A percentile compares a stretch with the other conserved stretches of the same genome.
phyloP scores from a whole-genome alignment of 805 yeast genomes.

The Scheffersomyces amazonensis region DNA sequence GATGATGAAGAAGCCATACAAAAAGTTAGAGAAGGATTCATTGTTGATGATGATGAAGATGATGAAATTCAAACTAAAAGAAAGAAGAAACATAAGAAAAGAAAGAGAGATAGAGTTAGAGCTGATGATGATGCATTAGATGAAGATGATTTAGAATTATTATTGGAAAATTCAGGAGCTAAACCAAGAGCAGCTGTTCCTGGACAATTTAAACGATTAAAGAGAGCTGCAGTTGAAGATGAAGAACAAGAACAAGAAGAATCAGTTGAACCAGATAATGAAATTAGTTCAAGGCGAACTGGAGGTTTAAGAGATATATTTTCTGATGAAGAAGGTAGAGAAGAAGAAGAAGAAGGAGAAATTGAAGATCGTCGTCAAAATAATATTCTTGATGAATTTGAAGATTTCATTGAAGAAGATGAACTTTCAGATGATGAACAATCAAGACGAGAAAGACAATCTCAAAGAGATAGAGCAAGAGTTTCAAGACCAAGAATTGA shows the following conservation, averaged over 20 bases:
- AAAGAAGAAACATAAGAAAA: conserved; percentile 37
- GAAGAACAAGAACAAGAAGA: conserved; percentile 28
- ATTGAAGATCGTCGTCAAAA: conserved; percentile 22
- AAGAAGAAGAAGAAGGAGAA: conserved; percentile 30
- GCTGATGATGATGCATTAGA: conserved; percentile 69
- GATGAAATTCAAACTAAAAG: conserved; percentile 35
- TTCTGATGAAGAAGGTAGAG: conserved; percentile 35
- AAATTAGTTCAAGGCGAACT: conserved; percentile 6
- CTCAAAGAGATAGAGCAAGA: conserved; percentile 30
- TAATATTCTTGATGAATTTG: conserved; percentile 74
- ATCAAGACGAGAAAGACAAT: conserved; percentile 29
- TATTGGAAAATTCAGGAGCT: conserved; percentile 89
- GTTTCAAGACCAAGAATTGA: conserved; percentile 45
- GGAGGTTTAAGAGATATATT: conserved; percentile 70
- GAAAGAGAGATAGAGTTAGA: conserved; percentile 28
- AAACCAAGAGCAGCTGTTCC: conserved; percentile 40
- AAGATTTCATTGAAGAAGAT: conserved; percentile 96
- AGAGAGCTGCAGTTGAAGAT: conserved; percentile 53
- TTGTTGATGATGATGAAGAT: conserved; percentile 85
- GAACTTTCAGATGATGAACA: conserved; percentile 83
- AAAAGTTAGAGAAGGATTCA: conserved; percentile 84
- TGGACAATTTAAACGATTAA: conserved; percentile 73
- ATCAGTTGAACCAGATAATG: conserved; percentile 2
- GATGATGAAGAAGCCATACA: conserved; percentile 84
- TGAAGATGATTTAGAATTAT: conserved; percentile 90